Conservation (phyloP, 2,329 filamentous ascomycete species). For the Pseudogymnoascus verrucosus region DNA sequence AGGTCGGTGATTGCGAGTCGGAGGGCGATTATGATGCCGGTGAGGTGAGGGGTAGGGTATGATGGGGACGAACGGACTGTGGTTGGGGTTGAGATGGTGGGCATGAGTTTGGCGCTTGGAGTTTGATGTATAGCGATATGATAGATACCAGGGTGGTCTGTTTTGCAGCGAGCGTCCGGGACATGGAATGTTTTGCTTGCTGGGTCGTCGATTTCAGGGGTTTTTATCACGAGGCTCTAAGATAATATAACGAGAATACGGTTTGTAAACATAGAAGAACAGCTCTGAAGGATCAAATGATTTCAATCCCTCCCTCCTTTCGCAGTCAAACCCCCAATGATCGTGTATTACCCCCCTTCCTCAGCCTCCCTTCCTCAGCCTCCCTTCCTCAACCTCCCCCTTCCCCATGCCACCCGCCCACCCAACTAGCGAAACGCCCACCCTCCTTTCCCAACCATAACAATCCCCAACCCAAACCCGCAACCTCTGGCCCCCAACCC, state of each 20-base stretch:
- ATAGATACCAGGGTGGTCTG: neutral
- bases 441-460: too few species aligned
- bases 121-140: slow-evolving; percentile 8
- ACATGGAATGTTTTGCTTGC: neutral
- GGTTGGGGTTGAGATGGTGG: neutral
- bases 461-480: too few species aligned
- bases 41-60: neutral
- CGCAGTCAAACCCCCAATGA: neutral
- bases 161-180: neutral
- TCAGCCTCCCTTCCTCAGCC: too few species aligned
- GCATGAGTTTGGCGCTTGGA: neutral
- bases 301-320: neutral
- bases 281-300: neutral
- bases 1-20: slow-evolving; percentile 22
- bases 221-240: neutral
- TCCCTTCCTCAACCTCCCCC: too few species aligned
- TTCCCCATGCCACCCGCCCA: too few species aligned
- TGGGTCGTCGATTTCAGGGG: neutral
- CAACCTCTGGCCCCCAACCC: too few species aligned
- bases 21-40: slow-evolving; percentile 20
- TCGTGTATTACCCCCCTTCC: neutral
- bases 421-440: too few species aligned
- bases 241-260: slow-evolving; percentile 6
- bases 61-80: too few species aligned
- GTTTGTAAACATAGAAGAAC: neutral